These are phyloP conservation scores for Aspergillus fijiensis DNA, from an alignment of 2,329 filamentous ascomycete species.

Conservation along the genomic window DNA sequence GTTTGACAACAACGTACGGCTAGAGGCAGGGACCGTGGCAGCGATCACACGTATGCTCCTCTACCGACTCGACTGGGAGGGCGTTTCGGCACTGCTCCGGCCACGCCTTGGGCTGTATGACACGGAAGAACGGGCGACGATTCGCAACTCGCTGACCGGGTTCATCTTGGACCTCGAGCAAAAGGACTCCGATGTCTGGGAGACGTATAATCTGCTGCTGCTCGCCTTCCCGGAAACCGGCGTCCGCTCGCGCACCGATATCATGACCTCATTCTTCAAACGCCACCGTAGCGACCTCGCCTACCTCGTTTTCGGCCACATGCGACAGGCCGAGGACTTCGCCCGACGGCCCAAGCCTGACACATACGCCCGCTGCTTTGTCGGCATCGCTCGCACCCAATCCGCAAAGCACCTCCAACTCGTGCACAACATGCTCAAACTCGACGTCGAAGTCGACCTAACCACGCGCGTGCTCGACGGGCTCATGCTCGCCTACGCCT, in stretches of 20 bases:
- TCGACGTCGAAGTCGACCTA: slow-evolving; percentile 77
- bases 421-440: slow-evolving; percentile 90
- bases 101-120: slow-evolving; percentile 52
- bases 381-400: slow-evolving; percentile 64
- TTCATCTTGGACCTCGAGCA: slow-evolving; percentile 65
- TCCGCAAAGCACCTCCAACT: slow-evolving; percentile 67
- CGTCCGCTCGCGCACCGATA: slow-evolving; percentile 62
- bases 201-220: slow-evolving; percentile 59
- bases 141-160: slow-evolving; percentile 64
- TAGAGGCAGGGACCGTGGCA: slow-evolving; percentile 73
- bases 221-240: slow-evolving; percentile 63
- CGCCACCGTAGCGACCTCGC: slow-evolving; percentile 81
- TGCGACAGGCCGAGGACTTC: slow-evolving; percentile 72
- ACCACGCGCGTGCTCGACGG: slow-evolving; percentile 77
- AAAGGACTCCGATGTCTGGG: slow-evolving; percentile 63
- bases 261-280: slow-evolving; percentile 82
- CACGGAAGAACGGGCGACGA: slow-evolving; percentile 61
- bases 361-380: slow-evolving; percentile 75
- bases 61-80: slow-evolving; percentile 70
- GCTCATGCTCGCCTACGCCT: slow-evolving; percentile 81
- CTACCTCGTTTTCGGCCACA: slow-evolving; percentile 82
- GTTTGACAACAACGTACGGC: slow-evolving; percentile 65
- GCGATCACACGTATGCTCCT: slow-evolving; percentile 73
- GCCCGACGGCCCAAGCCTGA: slow-evolving; percentile 66
- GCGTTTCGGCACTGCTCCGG: slow-evolving; percentile 79